Evolutionary conservation across 2,329 filamentous ascomycete genomes (phyloP).

Genomic region (Diaporthe amygdali): DNA sequence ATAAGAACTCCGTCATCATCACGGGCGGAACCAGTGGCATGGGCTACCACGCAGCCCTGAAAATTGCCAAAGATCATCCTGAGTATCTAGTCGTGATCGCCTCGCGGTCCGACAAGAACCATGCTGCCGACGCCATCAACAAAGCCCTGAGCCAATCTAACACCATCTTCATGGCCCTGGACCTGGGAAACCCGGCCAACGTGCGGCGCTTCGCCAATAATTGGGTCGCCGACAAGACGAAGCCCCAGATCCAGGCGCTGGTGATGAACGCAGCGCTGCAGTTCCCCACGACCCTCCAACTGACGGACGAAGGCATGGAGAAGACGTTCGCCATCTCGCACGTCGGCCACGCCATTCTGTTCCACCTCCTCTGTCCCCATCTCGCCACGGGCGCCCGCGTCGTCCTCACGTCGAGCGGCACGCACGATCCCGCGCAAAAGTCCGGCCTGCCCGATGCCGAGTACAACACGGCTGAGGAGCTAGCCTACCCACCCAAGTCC

Average conservation of each 20-base stretch:
- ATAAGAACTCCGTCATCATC: constrained; percentile 39
- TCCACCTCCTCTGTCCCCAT: constrained; percentile 48
- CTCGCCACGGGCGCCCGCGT: constrained; percentile 46
- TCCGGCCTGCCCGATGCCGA: constrained; percentile 45
- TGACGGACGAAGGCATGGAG: constrained; percentile 50
- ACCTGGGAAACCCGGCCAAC: constrained; percentile 44
- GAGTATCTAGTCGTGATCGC: constrained; percentile 47
- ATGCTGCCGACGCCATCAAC: constrained; percentile 49
- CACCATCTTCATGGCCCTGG: constrained; percentile 46
- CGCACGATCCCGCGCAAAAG: constrained; percentile 52
- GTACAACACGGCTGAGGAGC: constrained; percentile 48
- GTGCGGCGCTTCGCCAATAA: constrained; percentile 46
- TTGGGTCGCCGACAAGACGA: constrained; percentile 36
- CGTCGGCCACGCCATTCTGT: constrained; percentile 55
- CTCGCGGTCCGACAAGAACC: constrained; percentile 47
- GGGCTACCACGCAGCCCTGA: constrained; percentile 46
- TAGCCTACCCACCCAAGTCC: constrained; percentile 44
- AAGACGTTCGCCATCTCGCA: constrained; percentile 54
- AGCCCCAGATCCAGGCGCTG: constrained; percentile 48
- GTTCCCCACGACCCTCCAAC: constrained; percentile 40
- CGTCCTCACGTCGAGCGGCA: constrained; percentile 49
- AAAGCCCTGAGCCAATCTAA: constrained; percentile 44
- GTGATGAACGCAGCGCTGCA: constrained; percentile 55
- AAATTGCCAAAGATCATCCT: constrained; percentile 45
- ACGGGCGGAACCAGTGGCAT: constrained; percentile 52